Conservation (phyloP, 2,329 filamentous ascomycete genomes). For the Tolypocladium tropicale region DNA sequence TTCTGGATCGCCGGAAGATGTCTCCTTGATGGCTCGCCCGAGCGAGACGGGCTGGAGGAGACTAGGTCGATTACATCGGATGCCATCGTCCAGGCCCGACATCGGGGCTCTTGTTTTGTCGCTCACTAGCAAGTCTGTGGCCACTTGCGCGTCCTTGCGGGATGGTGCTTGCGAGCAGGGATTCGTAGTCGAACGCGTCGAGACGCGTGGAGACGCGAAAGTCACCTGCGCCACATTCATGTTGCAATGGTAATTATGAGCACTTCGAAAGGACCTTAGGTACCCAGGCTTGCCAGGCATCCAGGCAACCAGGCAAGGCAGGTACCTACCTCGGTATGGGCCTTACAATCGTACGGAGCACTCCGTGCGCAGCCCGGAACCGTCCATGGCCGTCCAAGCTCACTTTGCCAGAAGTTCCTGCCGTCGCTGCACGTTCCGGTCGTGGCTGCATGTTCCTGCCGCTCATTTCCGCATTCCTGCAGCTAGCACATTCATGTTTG, state of each 20-base stretch:
- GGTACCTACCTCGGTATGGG: too few species aligned
- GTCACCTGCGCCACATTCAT: background rate
- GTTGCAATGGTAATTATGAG: too few species aligned
- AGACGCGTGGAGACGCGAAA: background rate
- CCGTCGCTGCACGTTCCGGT: background rate
- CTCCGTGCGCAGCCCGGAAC: too few species aligned
- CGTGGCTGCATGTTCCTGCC: background rate
- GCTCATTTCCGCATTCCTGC: background rate
- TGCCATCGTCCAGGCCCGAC: slow-evolving; percentile 12
- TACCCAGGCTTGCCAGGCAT: too few species aligned
- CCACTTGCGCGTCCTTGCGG: background rate
- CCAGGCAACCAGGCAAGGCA: too few species aligned
- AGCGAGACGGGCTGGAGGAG: slow-evolving; percentile 22
- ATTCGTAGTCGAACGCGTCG: too few species aligned
- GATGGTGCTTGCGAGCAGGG: too few species aligned
- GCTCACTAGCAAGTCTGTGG: background rate
- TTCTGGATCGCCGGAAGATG: background rate
- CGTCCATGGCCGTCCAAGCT: too few species aligned
- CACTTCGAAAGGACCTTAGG: too few species aligned
- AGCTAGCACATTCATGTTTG: too few species aligned
- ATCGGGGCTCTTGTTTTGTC: background rate
- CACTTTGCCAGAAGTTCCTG: too few species aligned
- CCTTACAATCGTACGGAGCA: too few species aligned
- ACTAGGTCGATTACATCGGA: slow-evolving; percentile 24
- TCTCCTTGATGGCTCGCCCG: background rate